phyloP scores from a whole-genome alignment of 2,329 filamentous ascomycete genomes.

The Fusarium sp. region DNA sequence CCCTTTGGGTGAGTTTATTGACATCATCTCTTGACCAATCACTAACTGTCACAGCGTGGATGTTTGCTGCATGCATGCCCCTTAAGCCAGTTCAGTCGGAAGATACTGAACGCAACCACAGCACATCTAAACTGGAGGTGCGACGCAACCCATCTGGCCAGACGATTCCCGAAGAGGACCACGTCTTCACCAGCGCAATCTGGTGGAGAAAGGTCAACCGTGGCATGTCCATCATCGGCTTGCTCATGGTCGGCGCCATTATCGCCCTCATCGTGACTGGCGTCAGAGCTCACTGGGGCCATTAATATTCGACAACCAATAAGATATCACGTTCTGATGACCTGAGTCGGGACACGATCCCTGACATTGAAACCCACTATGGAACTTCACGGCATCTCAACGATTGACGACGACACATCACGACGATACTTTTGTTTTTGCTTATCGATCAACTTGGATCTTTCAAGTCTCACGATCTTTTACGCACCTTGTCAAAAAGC shows the following conservation, averaged over 20 bases:
- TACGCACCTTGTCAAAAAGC: slow-evolving; percentile 24
- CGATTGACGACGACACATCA: slow-evolving; percentile 45
- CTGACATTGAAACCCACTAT: slow-evolving; percentile 14
- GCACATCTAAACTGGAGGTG: slow-evolving; percentile 54
- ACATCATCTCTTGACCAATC: not conserved
- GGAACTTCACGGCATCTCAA: slow-evolving; percentile 40
- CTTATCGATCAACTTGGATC: slow-evolving; percentile 24
- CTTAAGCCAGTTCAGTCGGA: slow-evolving; percentile 68
- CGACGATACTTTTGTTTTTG: slow-evolving; percentile 39
- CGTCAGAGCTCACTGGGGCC: slow-evolving; percentile 62
- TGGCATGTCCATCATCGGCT: slow-evolving; percentile 67
- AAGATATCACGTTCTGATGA: slow-evolving; percentile 35
- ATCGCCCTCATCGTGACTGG: slow-evolving; percentile 65
- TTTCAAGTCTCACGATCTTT: slow-evolving; percentile 38
- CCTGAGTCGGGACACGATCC: slow-evolving; percentile 5
- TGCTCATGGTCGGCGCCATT: slow-evolving; percentile 65
- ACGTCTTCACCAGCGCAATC: slow-evolving; percentile 62
- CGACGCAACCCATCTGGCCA: slow-evolving; percentile 51
- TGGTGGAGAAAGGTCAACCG: slow-evolving; percentile 73
- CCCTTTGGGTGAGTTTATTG: slow-evolving; percentile 71
- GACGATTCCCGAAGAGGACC: slow-evolving; percentile 54
- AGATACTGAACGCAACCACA: slow-evolving; percentile 62
- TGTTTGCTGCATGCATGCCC: slow-evolving; percentile 80
- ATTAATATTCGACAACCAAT: slow-evolving; percentile 28
- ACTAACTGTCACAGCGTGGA: slow-evolving; percentile 71